These are phyloP conservation scores for Trifolium pratense DNA, from an alignment of 306 rosid genomes.

Conservation along the genomic window DNA sequence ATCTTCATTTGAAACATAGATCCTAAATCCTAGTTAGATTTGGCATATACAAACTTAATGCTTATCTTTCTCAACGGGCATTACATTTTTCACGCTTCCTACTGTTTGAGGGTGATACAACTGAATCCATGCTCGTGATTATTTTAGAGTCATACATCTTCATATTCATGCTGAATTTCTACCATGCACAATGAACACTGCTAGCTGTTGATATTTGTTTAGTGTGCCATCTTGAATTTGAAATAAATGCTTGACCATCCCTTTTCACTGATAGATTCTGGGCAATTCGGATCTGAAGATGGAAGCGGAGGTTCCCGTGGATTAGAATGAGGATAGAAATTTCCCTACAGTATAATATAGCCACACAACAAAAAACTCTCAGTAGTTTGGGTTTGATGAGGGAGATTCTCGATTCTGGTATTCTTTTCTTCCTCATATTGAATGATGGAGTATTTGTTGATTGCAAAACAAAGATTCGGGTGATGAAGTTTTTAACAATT, in stretches of 20 bases:
- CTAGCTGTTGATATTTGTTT: slow-evolving; percentile 32
- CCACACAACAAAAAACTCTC: not conserved
- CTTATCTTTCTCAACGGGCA: not conserved
- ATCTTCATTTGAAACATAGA: slow-evolving; percentile 31
- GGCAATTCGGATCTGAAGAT: slow-evolving; percentile 65
- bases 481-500: slow-evolving; percentile 19
- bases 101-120: slow-evolving; percentile 34
- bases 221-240: slow-evolving; percentile 30
- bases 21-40: slow-evolving; percentile 12
- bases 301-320: slow-evolving; percentile 80
- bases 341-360: slow-evolving; percentile 32
- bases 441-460: slow-evolving; percentile 17
- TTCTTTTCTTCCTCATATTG: slow-evolving; percentile 29
- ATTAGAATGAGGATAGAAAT: slow-evolving; percentile 43
- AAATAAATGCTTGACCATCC: slow-evolving; percentile 34
- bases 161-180: slow-evolving; percentile 8
- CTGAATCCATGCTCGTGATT: slow-evolving; percentile 26
- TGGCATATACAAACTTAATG: slow-evolving; percentile 2
- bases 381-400: slow-evolving; percentile 15
- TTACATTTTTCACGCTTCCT: slow-evolving; percentile 25
- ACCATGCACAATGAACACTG: slow-evolving; percentile 22
- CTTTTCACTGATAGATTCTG: slow-evolving; percentile 58
- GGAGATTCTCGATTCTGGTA: slow-evolving; percentile 37
- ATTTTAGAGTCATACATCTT: slow-evolving; percentile 30
- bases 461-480: slow-evolving; percentile 13